Conservation (phyloP, 2,329 filamentous ascomycete genomes). For the Aureobasidium sp. region DNA sequence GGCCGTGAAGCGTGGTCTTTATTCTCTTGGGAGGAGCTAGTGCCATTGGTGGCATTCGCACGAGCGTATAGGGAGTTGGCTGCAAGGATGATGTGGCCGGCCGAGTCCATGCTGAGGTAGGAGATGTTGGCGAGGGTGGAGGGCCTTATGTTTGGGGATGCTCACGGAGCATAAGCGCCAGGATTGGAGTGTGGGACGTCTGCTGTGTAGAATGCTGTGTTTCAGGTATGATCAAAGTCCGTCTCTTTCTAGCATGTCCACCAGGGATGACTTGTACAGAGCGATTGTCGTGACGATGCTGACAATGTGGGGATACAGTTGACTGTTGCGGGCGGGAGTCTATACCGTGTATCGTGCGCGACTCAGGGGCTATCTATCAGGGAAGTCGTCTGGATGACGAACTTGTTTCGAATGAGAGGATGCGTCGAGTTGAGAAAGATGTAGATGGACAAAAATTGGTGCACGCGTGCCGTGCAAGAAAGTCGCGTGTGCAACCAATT, state of each 20-base stretch:
- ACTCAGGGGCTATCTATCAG: not conserved
- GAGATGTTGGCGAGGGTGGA: not conserved
- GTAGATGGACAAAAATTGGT: not conserved
- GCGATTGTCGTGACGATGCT: slow-evolving; percentile 6
- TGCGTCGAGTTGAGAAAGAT: not conserved
- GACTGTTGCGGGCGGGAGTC: not conserved
- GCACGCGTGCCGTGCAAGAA: not conserved
- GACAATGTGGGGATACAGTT: slow-evolving; percentile 12
- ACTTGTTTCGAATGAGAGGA: no score
- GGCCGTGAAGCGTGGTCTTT: slow-evolving; percentile 37
- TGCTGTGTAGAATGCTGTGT: not conserved
- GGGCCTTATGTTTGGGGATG: slow-evolving; percentile 11
- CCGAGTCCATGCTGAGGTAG: slow-evolving; percentile 37
- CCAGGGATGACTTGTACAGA: not conserved
- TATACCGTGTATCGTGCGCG: not conserved
- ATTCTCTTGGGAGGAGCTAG: slow-evolving; percentile 17
- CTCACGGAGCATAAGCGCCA: slow-evolving; percentile 12
- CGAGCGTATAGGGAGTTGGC: slow-evolving; percentile 41
- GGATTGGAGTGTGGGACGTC: not conserved
- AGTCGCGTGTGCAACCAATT: slow-evolving; percentile 4
- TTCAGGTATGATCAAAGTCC: not conserved
- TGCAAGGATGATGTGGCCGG: slow-evolving; percentile 33
- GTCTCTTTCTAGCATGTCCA: not conserved
- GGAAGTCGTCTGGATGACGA: no score
- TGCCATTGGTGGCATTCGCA: slow-evolving; percentile 30